Percentiles rank a stretch among this genome's conserved stretches.
phyloP scores from a whole-genome alignment of 306 rosid genomes.

The Prunus persica region DNA sequence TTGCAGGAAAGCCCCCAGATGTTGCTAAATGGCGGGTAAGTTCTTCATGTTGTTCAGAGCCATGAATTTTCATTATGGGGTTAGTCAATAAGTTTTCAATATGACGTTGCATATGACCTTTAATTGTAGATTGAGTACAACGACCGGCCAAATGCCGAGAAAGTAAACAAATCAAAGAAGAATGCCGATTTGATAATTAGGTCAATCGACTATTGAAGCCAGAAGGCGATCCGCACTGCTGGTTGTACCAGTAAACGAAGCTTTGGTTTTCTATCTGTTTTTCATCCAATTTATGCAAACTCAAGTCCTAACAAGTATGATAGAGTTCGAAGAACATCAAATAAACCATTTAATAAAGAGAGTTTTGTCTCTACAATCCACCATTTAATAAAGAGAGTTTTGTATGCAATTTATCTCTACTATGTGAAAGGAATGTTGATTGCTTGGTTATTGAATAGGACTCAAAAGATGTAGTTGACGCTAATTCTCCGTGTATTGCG shows the following conservation, averaged over 20 bases:
- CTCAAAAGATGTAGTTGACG: too few species aligned
- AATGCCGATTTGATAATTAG: slow-evolving; percentile 70
- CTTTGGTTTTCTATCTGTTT: neutral
- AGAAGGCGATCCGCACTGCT: neutral
- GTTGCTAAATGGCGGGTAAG: slow-evolving; percentile 82
- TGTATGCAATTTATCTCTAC: too few species aligned
- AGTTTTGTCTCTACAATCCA: too few species aligned
- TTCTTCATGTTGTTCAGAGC: slow-evolving; percentile 2
- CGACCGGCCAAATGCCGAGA: slow-evolving; percentile 83
- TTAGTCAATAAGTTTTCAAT: neutral
- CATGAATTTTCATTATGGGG: neutral
- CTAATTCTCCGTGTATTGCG: too few species aligned
- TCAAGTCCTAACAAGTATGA: neutral
- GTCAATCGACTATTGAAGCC: slow-evolving; percentile 63
- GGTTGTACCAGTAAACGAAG: neutral
- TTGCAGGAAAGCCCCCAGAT: slow-evolving; percentile 63
- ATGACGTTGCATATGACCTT: neutral
- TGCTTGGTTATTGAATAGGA: too few species aligned
- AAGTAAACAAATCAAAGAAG: slow-evolving; percentile 68
- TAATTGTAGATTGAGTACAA: slow-evolving; percentile 70
- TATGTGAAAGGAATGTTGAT: too few species aligned
- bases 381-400: neutral
- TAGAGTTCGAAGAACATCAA: neutral
- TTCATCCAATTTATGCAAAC: neutral
- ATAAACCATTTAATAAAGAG: neutral